Conservation (phyloP, 169 alveolate genomes). For the Plasmodium malariae region DNA sequence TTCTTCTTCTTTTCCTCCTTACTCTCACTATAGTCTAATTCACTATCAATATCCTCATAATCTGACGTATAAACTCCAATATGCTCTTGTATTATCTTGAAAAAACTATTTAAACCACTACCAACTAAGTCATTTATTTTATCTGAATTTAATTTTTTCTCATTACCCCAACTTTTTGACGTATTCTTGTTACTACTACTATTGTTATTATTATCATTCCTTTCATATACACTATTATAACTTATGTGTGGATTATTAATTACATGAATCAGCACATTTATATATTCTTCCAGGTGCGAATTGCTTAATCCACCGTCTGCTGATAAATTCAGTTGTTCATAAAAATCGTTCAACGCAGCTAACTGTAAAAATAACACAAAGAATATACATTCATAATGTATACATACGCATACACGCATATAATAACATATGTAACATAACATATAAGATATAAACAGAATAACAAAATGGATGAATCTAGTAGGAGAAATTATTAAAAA, state of each 20-base stretch:
- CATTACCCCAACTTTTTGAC: conserved; percentile 9
- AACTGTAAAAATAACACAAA: conserved; percentile 27
- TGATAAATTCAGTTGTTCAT: conserved; percentile 68
- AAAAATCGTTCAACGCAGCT: conserved; percentile 74
- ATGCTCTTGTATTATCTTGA: conserved; percentile 72
- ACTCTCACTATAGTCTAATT: neutral
- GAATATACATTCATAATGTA: neutral
- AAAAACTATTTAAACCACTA: conserved; percentile 47
- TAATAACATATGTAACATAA: neutral
- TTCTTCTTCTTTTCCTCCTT: conserved; percentile 5
- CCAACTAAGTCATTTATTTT: conserved; percentile 49
- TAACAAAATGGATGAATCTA: no score
- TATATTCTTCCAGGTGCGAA: conserved; percentile 73
- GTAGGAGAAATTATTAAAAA: no score
- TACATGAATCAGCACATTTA: conserved; percentile 72
- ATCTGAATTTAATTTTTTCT: conserved; percentile 12
- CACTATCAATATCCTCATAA: conserved; percentile 37
- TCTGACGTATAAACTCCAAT: conserved; percentile 60
- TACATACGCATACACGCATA: neutral
- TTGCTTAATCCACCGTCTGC: conserved; percentile 67
- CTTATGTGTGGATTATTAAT: conserved; percentile 48
- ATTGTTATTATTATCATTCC: neutral
- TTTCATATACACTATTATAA: conserved; percentile 42
- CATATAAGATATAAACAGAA: neutral
- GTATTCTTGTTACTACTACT: conserved; percentile 16